These are phyloP conservation scores for Phanerodontia chrysosporium DNA, from an alignment of 768 basidiomycete species.

Conservation along the genomic window DNA sequence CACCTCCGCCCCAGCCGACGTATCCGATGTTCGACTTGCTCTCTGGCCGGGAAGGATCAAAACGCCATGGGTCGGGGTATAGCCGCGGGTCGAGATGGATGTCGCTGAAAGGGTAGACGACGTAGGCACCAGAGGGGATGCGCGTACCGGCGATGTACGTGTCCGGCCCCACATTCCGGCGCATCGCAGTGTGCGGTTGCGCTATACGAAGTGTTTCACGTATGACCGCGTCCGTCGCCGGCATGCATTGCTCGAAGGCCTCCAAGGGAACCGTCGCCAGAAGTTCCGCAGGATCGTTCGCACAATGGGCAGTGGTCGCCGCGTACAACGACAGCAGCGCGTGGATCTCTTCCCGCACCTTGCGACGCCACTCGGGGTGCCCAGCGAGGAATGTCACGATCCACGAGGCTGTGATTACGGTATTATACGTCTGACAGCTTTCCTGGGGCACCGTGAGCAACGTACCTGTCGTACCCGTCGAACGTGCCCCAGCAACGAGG, in stretches of 20 bases:
- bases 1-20: conserved; percentile 80
- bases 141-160: conserved; percentile 63
- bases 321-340: conserved; percentile 43
- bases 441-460: background rate
- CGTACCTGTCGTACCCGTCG: conserved; percentile 69
- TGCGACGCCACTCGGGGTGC: conserved; percentile 59
- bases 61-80: conserved; percentile 76
- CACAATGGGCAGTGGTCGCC: background rate
- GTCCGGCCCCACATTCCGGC: conserved; percentile 72
- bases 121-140: conserved; percentile 70
- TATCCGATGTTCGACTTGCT: conserved; percentile 55
- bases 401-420: conserved; percentile 56
- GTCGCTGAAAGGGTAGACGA: conserved; percentile 77
- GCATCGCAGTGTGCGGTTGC: conserved; percentile 78
- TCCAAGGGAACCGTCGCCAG: conserved; percentile 61
- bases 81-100: conserved; percentile 70
- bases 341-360: conserved; percentile 58
- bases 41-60: conserved; percentile 53
- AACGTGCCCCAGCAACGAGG: conserved; percentile 75
- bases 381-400: conserved; percentile 68
- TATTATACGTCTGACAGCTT: conserved; percentile 2
- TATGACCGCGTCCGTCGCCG: conserved; percentile 68
- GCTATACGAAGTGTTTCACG: conserved; percentile 75
- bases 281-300: conserved; percentile 22
- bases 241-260: conserved; percentile 67